Conservation (phyloP, 176 grass and related monocot genomes). For the Oryza punctata region DNA sequence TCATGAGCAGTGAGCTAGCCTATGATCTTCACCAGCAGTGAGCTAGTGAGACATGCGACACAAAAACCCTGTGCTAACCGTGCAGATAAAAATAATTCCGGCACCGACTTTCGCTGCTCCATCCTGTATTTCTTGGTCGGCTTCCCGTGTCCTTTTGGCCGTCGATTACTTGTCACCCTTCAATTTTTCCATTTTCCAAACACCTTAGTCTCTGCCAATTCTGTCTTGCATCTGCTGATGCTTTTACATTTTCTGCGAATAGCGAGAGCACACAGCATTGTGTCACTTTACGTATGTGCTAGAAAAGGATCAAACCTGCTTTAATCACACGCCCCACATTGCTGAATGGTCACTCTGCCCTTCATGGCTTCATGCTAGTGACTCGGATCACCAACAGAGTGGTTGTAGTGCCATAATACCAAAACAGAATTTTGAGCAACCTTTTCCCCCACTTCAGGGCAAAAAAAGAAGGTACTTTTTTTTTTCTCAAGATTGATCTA, state of each 20-base stretch:
- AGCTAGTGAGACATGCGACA: not conserved
- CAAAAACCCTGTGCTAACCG: not conserved
- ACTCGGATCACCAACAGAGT: not conserved
- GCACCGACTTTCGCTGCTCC: constrained; percentile 26
- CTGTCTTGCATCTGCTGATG: not conserved
- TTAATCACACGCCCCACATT: not conserved
- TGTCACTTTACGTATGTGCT: not conserved
- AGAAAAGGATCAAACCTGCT: not conserved
- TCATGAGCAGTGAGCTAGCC: too few species aligned
- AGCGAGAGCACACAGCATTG: not conserved
- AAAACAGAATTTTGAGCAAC: not conserved
- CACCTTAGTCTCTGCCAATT: not conserved
- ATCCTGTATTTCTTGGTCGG: not conserved
- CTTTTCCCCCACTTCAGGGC: not conserved
- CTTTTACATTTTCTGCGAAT: not conserved
- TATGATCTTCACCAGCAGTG: not conserved
- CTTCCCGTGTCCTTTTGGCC: not conserved
- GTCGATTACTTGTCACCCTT: not conserved
- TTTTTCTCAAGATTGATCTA: not conserved
- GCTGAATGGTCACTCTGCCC: not conserved
- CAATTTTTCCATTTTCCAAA: too few species aligned
- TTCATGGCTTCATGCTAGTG: not conserved
- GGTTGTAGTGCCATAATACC: not conserved
- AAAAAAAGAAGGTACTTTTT: too few species aligned
- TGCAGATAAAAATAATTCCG: not conserved